Evolutionary conservation across 2,329 filamentous ascomycete species (phyloP), one percentile per base, ranked within the genome.

Genomic region (Venturia nashicola): DNA sequence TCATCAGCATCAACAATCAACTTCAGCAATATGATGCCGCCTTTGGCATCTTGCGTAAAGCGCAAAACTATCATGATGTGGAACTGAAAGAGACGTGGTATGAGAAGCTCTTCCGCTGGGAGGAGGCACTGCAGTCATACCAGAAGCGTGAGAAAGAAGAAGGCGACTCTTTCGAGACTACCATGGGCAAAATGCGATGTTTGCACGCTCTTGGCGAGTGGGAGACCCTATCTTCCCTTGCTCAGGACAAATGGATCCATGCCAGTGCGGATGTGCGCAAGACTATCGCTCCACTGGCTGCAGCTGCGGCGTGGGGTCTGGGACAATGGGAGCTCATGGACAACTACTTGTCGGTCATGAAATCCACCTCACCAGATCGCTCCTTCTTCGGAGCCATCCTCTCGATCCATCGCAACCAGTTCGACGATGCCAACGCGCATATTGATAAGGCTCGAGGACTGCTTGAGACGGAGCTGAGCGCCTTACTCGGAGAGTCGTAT

Each of bases 121-220:
- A 99, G 68, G 95, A 99, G 75, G 94, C 94, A 2, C 80, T 99
- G 64, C 86, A 87, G 57, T 95, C 94, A 59, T 97, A 97, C 72
- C 90, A 94, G 70, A 87, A 90, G 72, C 88, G 93, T 55, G 93
- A 97, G 68, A 81, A 90, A 39, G 83, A 84, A 39, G 84, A 87
- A 66, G 80, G 81, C 12, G 78, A 80, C 44, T 91, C 91, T 0
- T 91, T 99, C 66, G 94, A 97, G 66, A 91, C 99, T 63, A 91
- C 96, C 42, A 97, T 99, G 92, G 94, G 94, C 68, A 99, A 99
- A 77, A 99, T 99, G 94, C 87, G 94, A 59, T 99, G 94, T 81
- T 78, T 97, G 67, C 94, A 99, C 73, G 95, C 94, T 9, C 82
- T 99, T 43, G 94, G 94, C 66, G 94, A 99, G 75, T 99, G 94